Conservation (phyloP, 2,329 filamentous ascomycete genomes). For the Diaporthe ilicicola region DNA sequence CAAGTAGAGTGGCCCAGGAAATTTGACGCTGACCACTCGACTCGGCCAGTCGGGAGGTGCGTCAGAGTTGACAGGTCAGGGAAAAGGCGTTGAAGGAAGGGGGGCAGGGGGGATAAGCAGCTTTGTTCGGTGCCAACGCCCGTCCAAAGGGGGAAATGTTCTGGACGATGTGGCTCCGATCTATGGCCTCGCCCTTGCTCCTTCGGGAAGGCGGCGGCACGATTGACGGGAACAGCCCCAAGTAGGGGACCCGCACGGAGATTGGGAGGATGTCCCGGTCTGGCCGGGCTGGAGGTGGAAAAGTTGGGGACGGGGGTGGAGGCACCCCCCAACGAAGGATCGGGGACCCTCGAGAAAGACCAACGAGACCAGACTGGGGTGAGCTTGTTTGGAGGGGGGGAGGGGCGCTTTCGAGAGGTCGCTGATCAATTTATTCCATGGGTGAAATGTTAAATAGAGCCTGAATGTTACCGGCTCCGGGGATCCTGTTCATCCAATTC, state of each 20-base stretch:
- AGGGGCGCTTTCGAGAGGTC: no score
- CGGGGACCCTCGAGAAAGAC: not conserved
- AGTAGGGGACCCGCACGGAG: slow-evolving; percentile 4
- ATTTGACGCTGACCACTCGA: not conserved
- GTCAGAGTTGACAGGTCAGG: not conserved
- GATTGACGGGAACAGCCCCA: slow-evolving; percentile 4
- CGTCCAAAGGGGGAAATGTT: slow-evolving; percentile 17
- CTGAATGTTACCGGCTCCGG: slow-evolving; percentile 1
- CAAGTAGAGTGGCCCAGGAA: not conserved
- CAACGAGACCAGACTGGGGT: not conserved
- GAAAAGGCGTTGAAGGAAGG: not conserved
- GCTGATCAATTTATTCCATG: not conserved
- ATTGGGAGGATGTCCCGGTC: slow-evolving; percentile 18
- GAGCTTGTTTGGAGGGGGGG: not conserved
- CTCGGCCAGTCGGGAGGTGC: not conserved
- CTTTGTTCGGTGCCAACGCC: not conserved
- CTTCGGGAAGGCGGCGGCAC: slow-evolving; percentile 19
- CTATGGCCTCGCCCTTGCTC: not conserved
- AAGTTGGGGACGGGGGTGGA: not conserved
- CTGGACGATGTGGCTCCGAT: slow-evolving; percentile 11
- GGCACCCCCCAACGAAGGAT: not conserved
- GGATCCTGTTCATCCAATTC: slow-evolving; percentile 16
- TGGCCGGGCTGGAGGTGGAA: slow-evolving; percentile 13
- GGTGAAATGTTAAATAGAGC: not conserved
- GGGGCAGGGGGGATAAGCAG: not conserved